Base-by-base conservation (phyloP, 805 yeast species). In the Starmerella vaccinii region DNA sequence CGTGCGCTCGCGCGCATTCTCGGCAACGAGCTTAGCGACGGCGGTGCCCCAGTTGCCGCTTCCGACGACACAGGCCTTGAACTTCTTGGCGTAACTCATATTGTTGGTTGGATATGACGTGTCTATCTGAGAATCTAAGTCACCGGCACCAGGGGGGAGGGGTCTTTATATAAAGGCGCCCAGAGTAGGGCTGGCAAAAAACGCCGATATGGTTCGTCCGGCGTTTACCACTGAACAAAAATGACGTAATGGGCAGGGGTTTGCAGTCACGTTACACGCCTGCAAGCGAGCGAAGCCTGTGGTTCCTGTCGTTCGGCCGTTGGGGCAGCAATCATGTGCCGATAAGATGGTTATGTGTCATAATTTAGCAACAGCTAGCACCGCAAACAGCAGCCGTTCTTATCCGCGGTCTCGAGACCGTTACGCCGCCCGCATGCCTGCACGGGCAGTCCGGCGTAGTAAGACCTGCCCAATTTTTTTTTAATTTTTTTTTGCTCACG, bases 21-120 rank as follows among this genome's bases (percentile, higher is more conserved):
- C 97, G 34, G 97, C 88, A 24, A 88, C 81, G 41, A 90, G 87
- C 68, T 92, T 90, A 56, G 97, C 97, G 49, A 92, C 88, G 18
- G 97, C 90, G 34, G 96, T 87, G 57, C 98, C 98, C 84, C 98
- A 90, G 71, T 90, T 90, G 65, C 97, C 98, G 27, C 97, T 88
- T 38, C 98, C 98, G 57, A 92, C 81, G 49, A 88, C 86, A 37
- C 88, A 73, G 39, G 82, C 75, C 61, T 73, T 76, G 69, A 72
- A 80, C 48, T 58, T 53, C 57, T 59, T 59, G 44, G 46, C 24
- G 53, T 57, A 58, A 4, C 49, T 30, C 32, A 50, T 48, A 3
- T 44, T 50, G 39, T 30, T 32, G 9, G 12, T 34, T 18, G 21
- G 5, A 6, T 2, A 6, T 9, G 9, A 15, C n/a, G 18, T 33